These are phyloP conservation scores for Forsythia suspensa DNA, from an alignment of 257 asterid genomes.

Conservation along the genomic window DNA sequence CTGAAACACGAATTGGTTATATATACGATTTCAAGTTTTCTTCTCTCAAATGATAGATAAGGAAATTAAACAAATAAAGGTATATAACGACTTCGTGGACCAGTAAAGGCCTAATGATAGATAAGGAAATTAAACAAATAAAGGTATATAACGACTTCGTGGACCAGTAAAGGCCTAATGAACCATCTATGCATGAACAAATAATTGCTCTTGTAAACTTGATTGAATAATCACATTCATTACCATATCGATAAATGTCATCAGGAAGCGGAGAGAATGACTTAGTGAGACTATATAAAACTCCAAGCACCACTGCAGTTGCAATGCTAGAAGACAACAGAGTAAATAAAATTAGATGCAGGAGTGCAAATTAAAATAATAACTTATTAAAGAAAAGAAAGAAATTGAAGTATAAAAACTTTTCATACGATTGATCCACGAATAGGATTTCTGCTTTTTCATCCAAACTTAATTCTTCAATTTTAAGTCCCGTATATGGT, in stretches of 20 bases:
- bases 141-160: too few relatives aligned
- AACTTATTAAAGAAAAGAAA: background rate
- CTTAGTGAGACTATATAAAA: constrained; percentile 78
- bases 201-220: background rate
- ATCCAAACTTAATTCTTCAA: constrained; percentile 76
- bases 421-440: constrained; percentile 70
- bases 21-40: background rate
- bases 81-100: too few relatives aligned
- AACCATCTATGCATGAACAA: background rate
- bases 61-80: too few relatives aligned
- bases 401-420: constrained; percentile 12
- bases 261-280: constrained; percentile 87
- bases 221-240: background rate
- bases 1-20: constrained; percentile 41
- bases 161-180: too few relatives aligned
- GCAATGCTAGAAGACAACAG: constrained; percentile 55
- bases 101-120: too few relatives aligned
- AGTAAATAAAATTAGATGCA: constrained; percentile 24
- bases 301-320: constrained; percentile 79
- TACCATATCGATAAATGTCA: constrained; percentile 91
- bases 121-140: too few relatives aligned
- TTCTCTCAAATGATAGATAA: too few relatives aligned
- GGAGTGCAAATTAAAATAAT: constrained; percentile 2
- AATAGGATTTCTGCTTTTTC: constrained; percentile 91
- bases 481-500: constrained; percentile 58